Conservation (phyloP, 306 rosid species). For the Vigna reflexopilosa region DNA sequence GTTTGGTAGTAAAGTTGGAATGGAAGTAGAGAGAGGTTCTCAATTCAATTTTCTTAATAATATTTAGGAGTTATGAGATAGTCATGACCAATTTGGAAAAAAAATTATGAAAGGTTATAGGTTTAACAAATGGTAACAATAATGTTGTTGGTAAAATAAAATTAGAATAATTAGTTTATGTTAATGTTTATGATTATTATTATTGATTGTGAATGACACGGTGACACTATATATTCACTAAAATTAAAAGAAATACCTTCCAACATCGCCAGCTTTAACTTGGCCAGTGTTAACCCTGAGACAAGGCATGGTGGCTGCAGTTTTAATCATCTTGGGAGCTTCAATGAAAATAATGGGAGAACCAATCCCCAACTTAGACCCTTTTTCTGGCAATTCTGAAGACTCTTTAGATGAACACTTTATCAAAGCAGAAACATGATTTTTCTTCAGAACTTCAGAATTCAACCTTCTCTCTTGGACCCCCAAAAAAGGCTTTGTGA, state of each 20-base stretch:
- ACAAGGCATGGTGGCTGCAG: conserved; percentile 79
- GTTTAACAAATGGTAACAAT: too few species aligned
- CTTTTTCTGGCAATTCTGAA: conserved; percentile 39
- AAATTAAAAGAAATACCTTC: conserved; percentile 46
- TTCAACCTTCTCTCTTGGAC: conserved; percentile 14
- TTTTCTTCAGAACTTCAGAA: conserved; percentile 33
- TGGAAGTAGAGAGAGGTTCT: too few species aligned
- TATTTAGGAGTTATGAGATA: too few species aligned
- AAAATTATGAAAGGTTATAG: too few species aligned
- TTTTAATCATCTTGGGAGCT: conserved; percentile 80
- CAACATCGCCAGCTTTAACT: conserved; percentile 86
- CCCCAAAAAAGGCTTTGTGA: conserved; percentile 43
- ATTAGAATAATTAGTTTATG: too few species aligned
- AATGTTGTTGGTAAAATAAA: too few species aligned
- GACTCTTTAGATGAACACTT: conserved; percentile 63
- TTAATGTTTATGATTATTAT: too few species aligned
- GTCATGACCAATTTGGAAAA: too few species aligned
- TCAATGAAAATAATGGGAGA: conserved; percentile 77
- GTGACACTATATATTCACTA: too few species aligned
- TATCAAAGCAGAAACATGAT: not conserved
- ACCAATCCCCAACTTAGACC: conserved; percentile 67
- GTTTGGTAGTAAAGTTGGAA: too few species aligned
- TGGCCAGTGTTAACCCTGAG: conserved; percentile 73
- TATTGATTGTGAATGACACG: too few species aligned
- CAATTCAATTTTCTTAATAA: too few species aligned